A percentile compares a stretch with the other conserved stretches of the same genome.
These are phyloP conservation scores for Astragalus membranaceus DNA, from an alignment of 306 rosid species.

Conservation along the genomic window DNA sequence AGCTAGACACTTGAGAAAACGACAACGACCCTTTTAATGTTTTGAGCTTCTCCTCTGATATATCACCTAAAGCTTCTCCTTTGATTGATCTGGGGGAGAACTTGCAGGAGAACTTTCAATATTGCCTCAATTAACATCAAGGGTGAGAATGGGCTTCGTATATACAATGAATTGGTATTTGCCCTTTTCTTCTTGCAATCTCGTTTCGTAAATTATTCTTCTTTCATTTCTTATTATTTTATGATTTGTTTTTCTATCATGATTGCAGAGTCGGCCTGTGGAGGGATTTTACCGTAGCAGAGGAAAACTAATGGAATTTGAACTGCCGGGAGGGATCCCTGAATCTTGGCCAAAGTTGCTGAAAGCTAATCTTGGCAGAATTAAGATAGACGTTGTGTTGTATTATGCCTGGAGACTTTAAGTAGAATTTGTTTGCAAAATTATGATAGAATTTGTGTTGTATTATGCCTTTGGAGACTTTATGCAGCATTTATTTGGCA, in stretches of 20 bases:
- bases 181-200: background rate
- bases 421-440: too few species aligned
- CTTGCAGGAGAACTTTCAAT: too few species aligned
- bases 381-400: too few species aligned
- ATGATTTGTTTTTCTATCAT: background rate
- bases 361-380: slow-evolving; percentile 73
- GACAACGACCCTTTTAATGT: slow-evolving; percentile 20
- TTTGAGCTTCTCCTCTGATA: slow-evolving; percentile 16
- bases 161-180: slow-evolving; percentile 74
- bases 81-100: too few species aligned
- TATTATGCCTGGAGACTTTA: too few species aligned
- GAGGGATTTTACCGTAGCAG: slow-evolving; percentile 73
- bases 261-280: slow-evolving; percentile 74
- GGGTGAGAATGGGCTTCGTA: too few species aligned
- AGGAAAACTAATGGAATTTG: slow-evolving; percentile 76
- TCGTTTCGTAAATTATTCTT: background rate
- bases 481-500: too few species aligned
- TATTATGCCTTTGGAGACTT: too few species aligned
- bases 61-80: slow-evolving; percentile 45
- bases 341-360: slow-evolving; percentile 97
- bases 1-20: slow-evolving; percentile 46
- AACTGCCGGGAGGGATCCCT: slow-evolving; percentile 93
- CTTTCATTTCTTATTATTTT: background rate
- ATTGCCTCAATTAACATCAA: too few species aligned
- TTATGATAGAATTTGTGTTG: too few species aligned